Conservation (phyloP, 2,329 filamentous ascomycete genomes). For the Chaetomiaceae sp. region DNA sequence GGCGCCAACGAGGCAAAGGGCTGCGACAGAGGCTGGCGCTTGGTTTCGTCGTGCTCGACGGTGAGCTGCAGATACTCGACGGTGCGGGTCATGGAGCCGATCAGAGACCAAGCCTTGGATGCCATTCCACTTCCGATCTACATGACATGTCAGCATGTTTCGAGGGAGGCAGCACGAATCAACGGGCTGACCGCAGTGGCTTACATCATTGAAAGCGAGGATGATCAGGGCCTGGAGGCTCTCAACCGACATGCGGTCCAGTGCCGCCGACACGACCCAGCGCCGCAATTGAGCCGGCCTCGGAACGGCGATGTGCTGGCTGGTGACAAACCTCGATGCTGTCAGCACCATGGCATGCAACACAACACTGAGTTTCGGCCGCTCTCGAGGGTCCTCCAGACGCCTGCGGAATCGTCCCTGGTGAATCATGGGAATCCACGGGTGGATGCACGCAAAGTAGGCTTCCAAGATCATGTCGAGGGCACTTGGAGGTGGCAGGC, state of each 20-base stretch:
- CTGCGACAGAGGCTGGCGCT: background rate
- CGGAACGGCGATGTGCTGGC: background rate
- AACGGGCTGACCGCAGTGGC: background rate
- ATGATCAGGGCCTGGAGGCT: background rate
- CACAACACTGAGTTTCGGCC: background rate
- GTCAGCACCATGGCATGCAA: background rate
- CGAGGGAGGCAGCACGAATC: background rate
- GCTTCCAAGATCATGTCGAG: background rate
- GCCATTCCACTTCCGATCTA: background rate
- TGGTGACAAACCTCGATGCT: background rate
- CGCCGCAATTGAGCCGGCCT: background rate
- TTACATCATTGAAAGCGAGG: background rate
- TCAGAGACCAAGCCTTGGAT: background rate
- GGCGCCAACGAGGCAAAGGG: background rate
- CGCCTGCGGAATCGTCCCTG: background rate
- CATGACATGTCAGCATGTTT: background rate
- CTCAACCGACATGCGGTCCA: background rate
- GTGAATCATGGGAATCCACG: background rate
- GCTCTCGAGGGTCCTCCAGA: background rate
- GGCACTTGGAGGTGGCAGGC: background rate
- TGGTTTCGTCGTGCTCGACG: background rate
- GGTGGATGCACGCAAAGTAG: background rate
- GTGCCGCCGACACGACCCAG: background rate
- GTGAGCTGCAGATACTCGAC: background rate
- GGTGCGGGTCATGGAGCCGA: background rate